phyloP scores from a whole-genome alignment of 768 basidiomycete genomes.

The Pleurotus ostreatus region DNA sequence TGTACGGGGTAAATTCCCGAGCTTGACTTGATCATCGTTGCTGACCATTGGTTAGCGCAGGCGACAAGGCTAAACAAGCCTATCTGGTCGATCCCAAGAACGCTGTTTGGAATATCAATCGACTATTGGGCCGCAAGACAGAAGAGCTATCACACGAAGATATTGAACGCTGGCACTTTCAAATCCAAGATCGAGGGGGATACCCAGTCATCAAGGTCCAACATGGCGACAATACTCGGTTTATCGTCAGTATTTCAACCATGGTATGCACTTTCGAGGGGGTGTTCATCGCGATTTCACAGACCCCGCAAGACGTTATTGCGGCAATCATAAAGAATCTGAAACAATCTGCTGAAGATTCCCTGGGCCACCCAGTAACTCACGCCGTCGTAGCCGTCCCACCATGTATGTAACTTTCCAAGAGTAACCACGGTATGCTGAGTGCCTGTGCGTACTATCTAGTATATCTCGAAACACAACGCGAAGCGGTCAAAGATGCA shows the following conservation, averaged over 20 bases:
- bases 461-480: constrained; percentile 43
- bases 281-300: background rate
- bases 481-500: constrained; percentile 68
- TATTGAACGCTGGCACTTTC: constrained; percentile 50
- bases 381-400: constrained; percentile 59
- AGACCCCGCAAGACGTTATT: constrained; percentile 65
- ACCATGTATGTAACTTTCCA: constrained; percentile 35
- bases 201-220: constrained; percentile 51
- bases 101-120: constrained; percentile 51
- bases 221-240: constrained; percentile 51
- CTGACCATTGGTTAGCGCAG: background rate
- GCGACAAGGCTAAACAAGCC: background rate
- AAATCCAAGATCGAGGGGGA: constrained; percentile 35
- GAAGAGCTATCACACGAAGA: constrained; percentile 43
- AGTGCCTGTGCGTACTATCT: constrained; percentile 40
- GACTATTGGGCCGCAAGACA: constrained; percentile 50
- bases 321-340: constrained; percentile 65
- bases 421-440: constrained; percentile 17
- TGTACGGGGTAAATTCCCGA: background rate
- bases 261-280: background rate
- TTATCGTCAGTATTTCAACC: constrained; percentile 32
- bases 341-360: constrained; percentile 70
- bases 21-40: background rate
- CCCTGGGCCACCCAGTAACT: constrained; percentile 59
- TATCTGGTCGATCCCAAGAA: background rate